Evolutionary conservation across 2,329 filamentous ascomycete species (phyloP), one percentile per base, ranked within the genome.

Genomic region (Paecilomyces sp.): DNA sequence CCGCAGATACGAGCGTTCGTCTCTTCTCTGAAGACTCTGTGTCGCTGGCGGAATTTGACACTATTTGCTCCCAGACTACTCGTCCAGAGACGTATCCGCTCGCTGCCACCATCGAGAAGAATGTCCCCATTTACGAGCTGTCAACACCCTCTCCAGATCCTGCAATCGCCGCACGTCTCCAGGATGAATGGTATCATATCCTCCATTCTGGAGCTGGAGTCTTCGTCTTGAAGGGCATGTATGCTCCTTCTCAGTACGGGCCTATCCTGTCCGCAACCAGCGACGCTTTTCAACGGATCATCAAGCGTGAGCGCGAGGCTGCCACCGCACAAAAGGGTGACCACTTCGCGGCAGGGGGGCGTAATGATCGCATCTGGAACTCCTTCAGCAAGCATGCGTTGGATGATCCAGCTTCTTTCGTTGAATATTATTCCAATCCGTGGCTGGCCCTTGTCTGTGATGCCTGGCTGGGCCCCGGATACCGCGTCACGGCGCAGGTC

Each of bases 351-450:
- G 71, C 77, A 3, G 75, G 77, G 1, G 81, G 81, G 24, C 77
- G 78, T 25, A 88, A 88, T 66, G 77, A 82, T 58, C 79, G 85
- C 9, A 86, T 88, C 73, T 88, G 85, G 85, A 88, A 88, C 72
- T 84, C 85, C 0, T 85, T 87, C 70, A 80, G 80, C 62, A 88
- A 88, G 66, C 85, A 87, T 65, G 81, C 78, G 22, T 68, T 82
- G 1, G 67, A 73, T 30, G 79, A 85, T 62, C 80, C 84, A 0
- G 52, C 66, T 0, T 83, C 80, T 0, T 88, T 88, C 65, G 61
- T 82, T 0, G 61, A 68, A 6, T 87, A 88, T 75, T 87, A 85
- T 70, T 77, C 82, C 3, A 87, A 87, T 63, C 83, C 83, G 0
- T 85, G 81, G 75, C 77, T 88, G 2, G 71, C 75, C 0, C 67